phyloP scores from a whole-genome alignment of 768 basidiomycete genomes.

The Pleurotus djamor region DNA sequence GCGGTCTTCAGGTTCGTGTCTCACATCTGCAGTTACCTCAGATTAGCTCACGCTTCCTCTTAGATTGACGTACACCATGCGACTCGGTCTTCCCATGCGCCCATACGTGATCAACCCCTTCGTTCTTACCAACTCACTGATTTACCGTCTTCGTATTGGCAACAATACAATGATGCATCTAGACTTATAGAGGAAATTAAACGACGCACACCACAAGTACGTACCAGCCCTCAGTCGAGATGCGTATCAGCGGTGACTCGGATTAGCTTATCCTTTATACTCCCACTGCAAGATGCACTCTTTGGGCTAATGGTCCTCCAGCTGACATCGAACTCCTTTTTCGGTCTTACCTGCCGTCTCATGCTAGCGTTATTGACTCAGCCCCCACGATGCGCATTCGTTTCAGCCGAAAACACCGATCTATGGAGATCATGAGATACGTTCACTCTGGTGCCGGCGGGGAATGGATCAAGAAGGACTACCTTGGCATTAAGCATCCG shows the following conservation, averaged over 20 bases:
- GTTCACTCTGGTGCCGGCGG: conserved; percentile 24
- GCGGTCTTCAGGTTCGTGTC: conserved; percentile 30
- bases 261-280: conserved; percentile 40
- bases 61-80: neutral
- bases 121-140: conserved; percentile 1
- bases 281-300: conserved; percentile 35
- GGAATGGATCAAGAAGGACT: conserved; percentile 37
- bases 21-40: neutral
- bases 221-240: neutral
- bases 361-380: conserved; percentile 5
- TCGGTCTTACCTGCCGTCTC: conserved; percentile 7
- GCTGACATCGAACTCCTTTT: conserved; percentile 47
- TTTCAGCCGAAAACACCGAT: conserved; percentile 26
- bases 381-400: conserved; percentile 33
- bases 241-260: neutral
- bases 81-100: neutral
- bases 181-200: conserved; percentile 45
- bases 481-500: conserved; percentile 17
- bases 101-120: neutral
- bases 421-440: conserved; percentile 33
- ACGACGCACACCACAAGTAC: conserved; percentile 50
- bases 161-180: conserved; percentile 44
- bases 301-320: conserved; percentile 50
- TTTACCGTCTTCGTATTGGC: conserved; percentile 36
- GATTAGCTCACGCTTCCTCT: neutral